phyloP scores from a whole-genome alignment of 306 rosid genomes.

The Trichosanthes cucumerina region DNA sequence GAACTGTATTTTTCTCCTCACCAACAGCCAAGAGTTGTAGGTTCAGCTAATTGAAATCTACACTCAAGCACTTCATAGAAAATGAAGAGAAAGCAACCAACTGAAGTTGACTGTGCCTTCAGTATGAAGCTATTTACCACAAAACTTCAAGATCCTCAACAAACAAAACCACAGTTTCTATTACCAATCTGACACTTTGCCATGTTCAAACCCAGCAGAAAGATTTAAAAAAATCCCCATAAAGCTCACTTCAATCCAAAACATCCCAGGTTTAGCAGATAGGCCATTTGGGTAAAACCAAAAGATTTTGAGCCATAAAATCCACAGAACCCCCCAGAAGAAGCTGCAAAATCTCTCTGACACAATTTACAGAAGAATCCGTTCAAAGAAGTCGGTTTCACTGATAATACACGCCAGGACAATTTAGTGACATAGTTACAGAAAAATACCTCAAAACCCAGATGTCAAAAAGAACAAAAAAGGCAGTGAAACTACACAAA shows the following conservation, averaged over 20 bases:
- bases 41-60: not conserved
- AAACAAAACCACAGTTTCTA: not conserved
- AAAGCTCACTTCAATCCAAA: not conserved
- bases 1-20: not conserved
- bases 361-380: not conserved
- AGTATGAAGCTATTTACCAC: not conserved
- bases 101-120: not conserved
- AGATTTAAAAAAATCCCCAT: not conserved
- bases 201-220: constrained; percentile 2
- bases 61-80: constrained; percentile 1
- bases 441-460: not conserved
- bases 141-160: constrained; percentile 7
- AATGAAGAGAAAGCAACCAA: constrained; percentile 6
- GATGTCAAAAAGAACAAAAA: not conserved
- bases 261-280: not conserved
- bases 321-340: not conserved
- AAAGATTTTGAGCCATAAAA: not conserved
- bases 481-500: not conserved
- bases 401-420: not conserved
- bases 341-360: constrained; percentile 4
- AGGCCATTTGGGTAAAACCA: constrained; percentile 2
- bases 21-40: not conserved
- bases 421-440: not conserved
- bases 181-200: not conserved
- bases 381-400: not conserved